A percentile compares a stretch with the other conserved stretches of the same genome.
phyloP scores from a whole-genome alignment of 2,329 filamentous ascomycete species.

The Monosporascus sp. region DNA sequence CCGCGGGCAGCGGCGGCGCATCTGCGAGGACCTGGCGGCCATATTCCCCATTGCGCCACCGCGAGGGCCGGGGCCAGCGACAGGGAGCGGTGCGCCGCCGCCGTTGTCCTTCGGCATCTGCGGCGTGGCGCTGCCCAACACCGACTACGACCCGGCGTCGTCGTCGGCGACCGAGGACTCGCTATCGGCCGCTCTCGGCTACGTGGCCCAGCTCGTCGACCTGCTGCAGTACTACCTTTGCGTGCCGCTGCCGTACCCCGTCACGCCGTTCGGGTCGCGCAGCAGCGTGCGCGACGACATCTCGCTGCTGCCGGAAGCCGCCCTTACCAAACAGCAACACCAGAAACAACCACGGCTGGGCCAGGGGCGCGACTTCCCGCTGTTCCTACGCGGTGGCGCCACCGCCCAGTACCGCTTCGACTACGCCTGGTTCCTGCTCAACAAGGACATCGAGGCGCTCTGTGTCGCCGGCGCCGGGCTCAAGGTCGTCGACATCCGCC shows the following conservation, averaged over 20 bases:
- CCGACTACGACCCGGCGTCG: slow-evolving; percentile 55
- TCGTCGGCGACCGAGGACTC: slow-evolving; percentile 56
- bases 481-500: slow-evolving; percentile 80
- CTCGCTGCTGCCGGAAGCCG: slow-evolving; percentile 29
- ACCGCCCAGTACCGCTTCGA: slow-evolving; percentile 83
- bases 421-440: slow-evolving; percentile 92
- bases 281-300: slow-evolving; percentile 65
- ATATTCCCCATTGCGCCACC: slow-evolving; percentile 76
- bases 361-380: slow-evolving; percentile 61
- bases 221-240: slow-evolving; percentile 77
- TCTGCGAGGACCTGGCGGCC: slow-evolving; percentile 73
- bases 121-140: slow-evolving; percentile 72
- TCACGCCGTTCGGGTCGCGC: slow-evolving; percentile 65
- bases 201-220: slow-evolving; percentile 69
- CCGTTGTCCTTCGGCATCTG: slow-evolving; percentile 81
- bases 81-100: slow-evolving; percentile 33
- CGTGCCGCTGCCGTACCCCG: slow-evolving; percentile 73
- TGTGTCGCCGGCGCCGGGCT: slow-evolving; percentile 59
- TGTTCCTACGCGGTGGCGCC: slow-evolving; percentile 63
- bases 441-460: slow-evolving; percentile 81
- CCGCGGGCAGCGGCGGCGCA: slow-evolving; percentile 80
- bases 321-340: slow-evolving; percentile 15
- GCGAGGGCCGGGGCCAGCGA: not conserved
- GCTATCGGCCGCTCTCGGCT: slow-evolving; percentile 75
- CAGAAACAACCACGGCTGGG: slow-evolving; percentile 25